phyloP scores from a whole-genome alignment of 1,284 basidiomycete species.

The Thecaphora thlaspeos region DNA sequence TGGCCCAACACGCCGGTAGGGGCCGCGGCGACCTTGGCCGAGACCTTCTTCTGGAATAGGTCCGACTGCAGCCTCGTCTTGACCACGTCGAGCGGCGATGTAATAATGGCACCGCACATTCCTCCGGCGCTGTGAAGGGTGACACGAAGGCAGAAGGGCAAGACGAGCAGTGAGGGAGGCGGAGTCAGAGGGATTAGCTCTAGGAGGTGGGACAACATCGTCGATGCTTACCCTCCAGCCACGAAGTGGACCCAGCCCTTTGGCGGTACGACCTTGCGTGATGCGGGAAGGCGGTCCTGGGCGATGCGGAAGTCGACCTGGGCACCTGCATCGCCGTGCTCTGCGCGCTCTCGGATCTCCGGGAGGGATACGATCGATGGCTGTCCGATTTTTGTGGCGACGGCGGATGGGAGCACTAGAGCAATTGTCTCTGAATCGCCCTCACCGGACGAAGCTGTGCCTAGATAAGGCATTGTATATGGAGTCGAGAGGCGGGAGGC shows the following conservation, averaged over 20 bases:
- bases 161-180: not conserved
- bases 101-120: slow-evolving; percentile 96
- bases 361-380: slow-evolving; percentile 4
- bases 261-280: slow-evolving; percentile 29
- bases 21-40: slow-evolving; percentile 27
- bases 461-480: slow-evolving; percentile 43
- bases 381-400: not conserved
- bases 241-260: slow-evolving; percentile 60
- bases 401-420: slow-evolving; percentile 27
- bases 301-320: slow-evolving; percentile 17
- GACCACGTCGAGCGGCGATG: slow-evolving; percentile 95
- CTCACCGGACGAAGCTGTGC: slow-evolving; percentile 30
- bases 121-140: slow-evolving; percentile 73
- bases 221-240: slow-evolving; percentile 61
- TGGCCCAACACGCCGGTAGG: slow-evolving; percentile 34
- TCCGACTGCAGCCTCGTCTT: slow-evolving; percentile 95
- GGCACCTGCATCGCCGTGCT: slow-evolving; percentile 22
- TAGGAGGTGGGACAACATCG: no score
- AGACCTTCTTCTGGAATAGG: slow-evolving; percentile 70
- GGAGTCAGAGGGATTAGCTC: no score
- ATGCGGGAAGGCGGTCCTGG: not conserved
- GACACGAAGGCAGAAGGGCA: not conserved
- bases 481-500: no score
- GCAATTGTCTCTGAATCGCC: slow-evolving; percentile 33
- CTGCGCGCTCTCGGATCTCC: slow-evolving; percentile 11